These are phyloP conservation scores for Xylaria scruposa DNA, from an alignment of 495 filamentous ascomycete species.

Conservation along the genomic window DNA sequence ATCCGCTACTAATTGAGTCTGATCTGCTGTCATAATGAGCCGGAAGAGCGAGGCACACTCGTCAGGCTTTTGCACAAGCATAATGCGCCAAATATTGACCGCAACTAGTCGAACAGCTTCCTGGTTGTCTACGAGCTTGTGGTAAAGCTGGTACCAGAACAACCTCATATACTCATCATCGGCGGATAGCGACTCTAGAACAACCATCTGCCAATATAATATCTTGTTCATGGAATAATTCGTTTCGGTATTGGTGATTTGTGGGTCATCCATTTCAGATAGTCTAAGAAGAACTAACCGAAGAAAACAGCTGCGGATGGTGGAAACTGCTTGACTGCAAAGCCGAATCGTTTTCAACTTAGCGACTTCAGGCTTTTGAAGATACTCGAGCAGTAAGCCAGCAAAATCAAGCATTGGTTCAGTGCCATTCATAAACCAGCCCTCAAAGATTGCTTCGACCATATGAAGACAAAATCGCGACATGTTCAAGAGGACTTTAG, in stretches of 20 bases:
- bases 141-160: constrained; percentile 89
- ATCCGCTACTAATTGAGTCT: constrained; percentile 72
- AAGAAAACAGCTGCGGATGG: constrained; percentile 76
- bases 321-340: constrained; percentile 78
- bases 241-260: constrained; percentile 62
- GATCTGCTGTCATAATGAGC: constrained; percentile 70
- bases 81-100: constrained; percentile 84
- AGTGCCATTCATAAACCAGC: constrained; percentile 91
- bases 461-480: constrained; percentile 79
- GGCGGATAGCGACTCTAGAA: constrained; percentile 75
- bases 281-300: constrained; percentile 78
- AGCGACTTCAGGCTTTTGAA: constrained; percentile 84
- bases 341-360: constrained; percentile 84
- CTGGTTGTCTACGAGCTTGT: constrained; percentile 72
- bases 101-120: constrained; percentile 74
- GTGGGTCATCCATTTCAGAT: constrained; percentile 77
- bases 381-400: constrained; percentile 83
- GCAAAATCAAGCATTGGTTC: constrained; percentile 83
- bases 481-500: constrained; percentile 84
- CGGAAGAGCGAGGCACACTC: constrained; percentile 76
- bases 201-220: constrained; percentile 92
- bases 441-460: constrained; percentile 89
- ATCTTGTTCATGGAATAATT: constrained; percentile 78
- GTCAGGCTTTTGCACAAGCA: constrained; percentile 91
- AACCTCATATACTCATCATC: constrained; percentile 80